Evolutionary conservation across 371 early-diverging fungal species (phyloP), one percentile per base, ranked within the genome.

Genomic region (Mucor velutinosus): DNA sequence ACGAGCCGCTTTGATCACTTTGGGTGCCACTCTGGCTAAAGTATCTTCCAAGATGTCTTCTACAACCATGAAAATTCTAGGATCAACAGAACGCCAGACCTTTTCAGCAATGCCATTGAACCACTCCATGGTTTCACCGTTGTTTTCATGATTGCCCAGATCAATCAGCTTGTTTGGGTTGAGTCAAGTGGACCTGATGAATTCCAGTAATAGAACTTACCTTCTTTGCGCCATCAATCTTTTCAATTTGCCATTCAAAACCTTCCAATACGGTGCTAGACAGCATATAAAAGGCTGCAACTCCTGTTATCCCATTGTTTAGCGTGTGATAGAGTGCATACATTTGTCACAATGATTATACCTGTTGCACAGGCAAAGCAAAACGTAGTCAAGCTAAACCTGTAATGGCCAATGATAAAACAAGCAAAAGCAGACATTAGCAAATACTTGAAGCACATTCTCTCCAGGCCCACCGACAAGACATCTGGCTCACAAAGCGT

Each of bases 41-140:
- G 65, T 68, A n/a, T 78, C 78, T 67, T 78, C 78, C 12, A 78
- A 58, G 8, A 75, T 71, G 37, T 72, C 71, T 60, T 78, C 71
- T 7, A 78, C 43, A 17, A 51, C 47, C 2, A 60, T 57, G 60
- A 78, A 78, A 15, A 73, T 66, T 29, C 73, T 59, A 7, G 74
- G 75, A 47, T 75, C 76, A 17, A 78, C 70, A 30, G 69, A 73
- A 19, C 78, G 66, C 78, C 78, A 78, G 6, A 78, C 59, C 53
- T 76, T 78, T 29, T 75, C 73, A 6, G 73, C 27, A 27, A 71
- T 71, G 32, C 53, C 71, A n/a, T 78, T 78, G 57, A 78, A 65
- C 78, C 78, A 78, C 71, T 78, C 76, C n/a, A 78, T 73, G 14
- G 71, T 65, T 56, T 78, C 78, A 29, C 76, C 76, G 10, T 60